Evolutionary conservation across 2,329 filamentous ascomycete genomes (phyloP).

Genomic region (Ophioceras dolichostomum): DNA sequence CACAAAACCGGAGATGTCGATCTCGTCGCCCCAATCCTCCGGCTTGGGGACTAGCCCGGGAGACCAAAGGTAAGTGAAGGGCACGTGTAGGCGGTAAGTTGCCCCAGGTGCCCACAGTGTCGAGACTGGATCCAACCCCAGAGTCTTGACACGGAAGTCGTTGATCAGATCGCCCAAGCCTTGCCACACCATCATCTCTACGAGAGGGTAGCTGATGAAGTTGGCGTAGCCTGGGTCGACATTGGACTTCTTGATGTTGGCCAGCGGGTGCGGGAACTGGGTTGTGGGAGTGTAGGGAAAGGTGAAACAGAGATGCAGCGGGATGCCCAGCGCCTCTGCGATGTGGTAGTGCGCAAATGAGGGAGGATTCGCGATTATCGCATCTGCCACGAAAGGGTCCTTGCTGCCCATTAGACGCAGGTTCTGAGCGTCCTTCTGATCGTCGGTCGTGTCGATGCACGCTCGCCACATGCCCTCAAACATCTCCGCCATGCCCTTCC

Average conservation of each 20-base stretch:
- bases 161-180: slow-evolving; percentile 73
- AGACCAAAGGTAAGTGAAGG: slow-evolving; percentile 64
- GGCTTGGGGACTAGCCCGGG: slow-evolving; percentile 55
- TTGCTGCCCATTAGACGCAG: slow-evolving; percentile 52
- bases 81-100: slow-evolving; percentile 60
- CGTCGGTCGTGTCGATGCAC: slow-evolving; percentile 62
- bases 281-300: slow-evolving; percentile 69
- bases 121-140: slow-evolving; percentile 61
- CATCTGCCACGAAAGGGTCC: slow-evolving; percentile 55
- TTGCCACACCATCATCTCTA: slow-evolving; percentile 87
- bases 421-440: slow-evolving; percentile 48
- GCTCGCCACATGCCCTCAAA: slow-evolving; percentile 74
- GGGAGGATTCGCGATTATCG: slow-evolving; percentile 77
- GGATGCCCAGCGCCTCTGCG: slow-evolving; percentile 65
- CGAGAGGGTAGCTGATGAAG: slow-evolving; percentile 68
- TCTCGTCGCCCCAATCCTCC: slow-evolving; percentile 53
- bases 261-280: slow-evolving; percentile 65
- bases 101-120: slow-evolving; percentile 67
- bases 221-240: slow-evolving; percentile 64
- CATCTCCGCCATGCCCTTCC: slow-evolving; percentile 67
- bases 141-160: slow-evolving; percentile 54
- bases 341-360: slow-evolving; percentile 70
- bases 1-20: slow-evolving; percentile 68
- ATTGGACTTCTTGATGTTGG: slow-evolving; percentile 61
- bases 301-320: slow-evolving; percentile 81